Conservation (phyloP, 352 stramenopile species). For the Phytophthora lateralis region DNA sequence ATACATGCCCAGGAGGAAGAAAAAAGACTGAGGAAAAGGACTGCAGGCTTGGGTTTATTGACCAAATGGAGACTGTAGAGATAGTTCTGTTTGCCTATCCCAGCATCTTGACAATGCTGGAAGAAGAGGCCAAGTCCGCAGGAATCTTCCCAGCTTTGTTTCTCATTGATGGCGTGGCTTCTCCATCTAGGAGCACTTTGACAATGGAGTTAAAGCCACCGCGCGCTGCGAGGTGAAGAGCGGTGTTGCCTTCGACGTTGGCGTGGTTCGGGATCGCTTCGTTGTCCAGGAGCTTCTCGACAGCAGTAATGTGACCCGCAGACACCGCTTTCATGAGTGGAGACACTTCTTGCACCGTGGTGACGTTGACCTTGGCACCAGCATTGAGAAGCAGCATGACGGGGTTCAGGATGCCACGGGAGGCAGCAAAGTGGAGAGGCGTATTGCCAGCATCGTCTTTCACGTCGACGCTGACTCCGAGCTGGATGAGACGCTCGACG, state of each 20-base stretch:
- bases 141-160: conserved; percentile 87
- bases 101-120: conserved; percentile 69
- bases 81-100: conserved; percentile 23
- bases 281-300: conserved; percentile 90
- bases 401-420: conserved; percentile 86
- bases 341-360: conserved; percentile 79
- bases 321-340: conserved; percentile 88
- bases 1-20: conserved; percentile 79
- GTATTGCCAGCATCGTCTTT: conserved; percentile 90
- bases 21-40: conserved; percentile 32
- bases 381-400: conserved; percentile 76
- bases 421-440: conserved; percentile 81
- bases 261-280: conserved; percentile 66
- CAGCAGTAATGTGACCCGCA: conserved; percentile 76
- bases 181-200: conserved; percentile 62
- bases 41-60: background rate
- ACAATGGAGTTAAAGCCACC: conserved; percentile 83
- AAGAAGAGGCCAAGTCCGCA: conserved; percentile 66
- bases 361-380: conserved; percentile 78
- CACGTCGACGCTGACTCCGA: conserved; percentile 73
- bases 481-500: conserved; percentile 71
- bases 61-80: conserved; percentile 1
- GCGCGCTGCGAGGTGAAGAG: conserved; percentile 81
- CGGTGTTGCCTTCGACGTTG: conserved; percentile 84
- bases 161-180: conserved; percentile 43